Base-by-base conservation (phyloP, 352 stramenopile species). In the Pythium angustatum region DNA sequence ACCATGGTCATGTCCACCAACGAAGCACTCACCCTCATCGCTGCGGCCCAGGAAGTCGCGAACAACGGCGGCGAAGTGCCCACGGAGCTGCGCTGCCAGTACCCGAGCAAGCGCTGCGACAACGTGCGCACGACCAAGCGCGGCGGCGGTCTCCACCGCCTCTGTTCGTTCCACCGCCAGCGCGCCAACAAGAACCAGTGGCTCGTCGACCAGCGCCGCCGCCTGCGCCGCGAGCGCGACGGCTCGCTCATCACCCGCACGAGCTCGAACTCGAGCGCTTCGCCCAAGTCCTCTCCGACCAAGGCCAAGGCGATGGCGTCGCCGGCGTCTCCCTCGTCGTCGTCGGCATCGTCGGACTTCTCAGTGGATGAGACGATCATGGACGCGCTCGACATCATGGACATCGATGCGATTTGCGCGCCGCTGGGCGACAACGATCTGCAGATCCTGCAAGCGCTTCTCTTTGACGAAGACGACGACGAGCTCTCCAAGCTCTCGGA, bases 161-260 rank as follows among this genome's bases (percentile, higher is more conserved):
- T 62, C 40, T 62, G 54, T 28, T 52, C 54, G 43, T 53, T 62
- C 31, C 54, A 62, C 30, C 54, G 54, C 41, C 40, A 62, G 43
- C 54, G 54, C 54, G 61, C 61, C 61, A 68, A 68, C 61, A 68
- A 68, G 61, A 68, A 68, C 61, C 61, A 68, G 36, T 68, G 61
- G 61, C 61, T 68, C 51, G 61, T 68, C 11, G 61, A 68, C 52
- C 61, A 68, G 43, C 61, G 61, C 26, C 61, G 61, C 52, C 61
- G 61, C 40, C 40, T 68, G 51, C 61, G 61, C 28, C 61, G 61
- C 28, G 61, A 68, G 49, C 61, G 30, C 17, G 61, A 68, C 19
- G 61, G 51, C 41, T 30, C 61, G 26, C 9, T 48, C 3, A 30
- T 53, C 17, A 12, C 22, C 31, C 48, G 24, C 38, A 58, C 11